phyloP scores from a whole-genome alignment of 2,329 filamentous ascomycete species.

The Orbilia ellipsospora region DNA sequence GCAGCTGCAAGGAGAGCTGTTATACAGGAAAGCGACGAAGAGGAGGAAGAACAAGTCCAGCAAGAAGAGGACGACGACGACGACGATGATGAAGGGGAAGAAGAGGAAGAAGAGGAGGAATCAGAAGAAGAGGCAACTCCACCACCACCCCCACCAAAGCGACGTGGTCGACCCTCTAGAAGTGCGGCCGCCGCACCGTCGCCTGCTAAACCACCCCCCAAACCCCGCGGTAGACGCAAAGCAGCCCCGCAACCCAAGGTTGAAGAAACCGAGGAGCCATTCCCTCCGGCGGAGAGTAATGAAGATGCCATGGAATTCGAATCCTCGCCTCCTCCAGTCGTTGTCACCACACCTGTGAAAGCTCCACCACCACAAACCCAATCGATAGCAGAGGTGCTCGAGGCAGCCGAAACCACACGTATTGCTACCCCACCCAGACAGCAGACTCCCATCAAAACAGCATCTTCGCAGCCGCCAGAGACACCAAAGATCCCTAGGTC shows the following conservation, averaged over 20 bases:
- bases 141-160: conserved; percentile 40
- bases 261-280: conserved; percentile 46
- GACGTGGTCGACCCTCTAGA: conserved; percentile 47
- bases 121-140: conserved; percentile 34
- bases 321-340: conserved; percentile 31
- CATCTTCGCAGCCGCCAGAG: conserved; percentile 28
- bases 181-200: conserved; percentile 25
- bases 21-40: conserved; percentile 40
- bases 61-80: conserved; percentile 30
- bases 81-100: conserved; percentile 30
- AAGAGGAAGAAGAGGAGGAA: conserved; percentile 29
- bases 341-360: conserved; percentile 40
- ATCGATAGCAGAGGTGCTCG: conserved; percentile 20
- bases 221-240: conserved; percentile 50
- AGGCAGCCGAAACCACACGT: conserved; percentile 9
- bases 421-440: conserved; percentile 24
- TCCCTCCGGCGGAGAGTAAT: neutral
- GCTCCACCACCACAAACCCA: conserved; percentile 23
- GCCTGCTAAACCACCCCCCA: conserved; percentile 44
- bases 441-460: conserved; percentile 41
- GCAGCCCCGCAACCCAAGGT: conserved; percentile 46
- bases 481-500: conserved; percentile 36
- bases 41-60: conserved; percentile 33
- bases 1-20: conserved; percentile 30
- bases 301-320: conserved; percentile 48